Evolutionary conservation across 768 basidiomycete genomes (phyloP), one percentile per base, ranked within the genome.

Genomic region (Mycena amicta): DNA sequence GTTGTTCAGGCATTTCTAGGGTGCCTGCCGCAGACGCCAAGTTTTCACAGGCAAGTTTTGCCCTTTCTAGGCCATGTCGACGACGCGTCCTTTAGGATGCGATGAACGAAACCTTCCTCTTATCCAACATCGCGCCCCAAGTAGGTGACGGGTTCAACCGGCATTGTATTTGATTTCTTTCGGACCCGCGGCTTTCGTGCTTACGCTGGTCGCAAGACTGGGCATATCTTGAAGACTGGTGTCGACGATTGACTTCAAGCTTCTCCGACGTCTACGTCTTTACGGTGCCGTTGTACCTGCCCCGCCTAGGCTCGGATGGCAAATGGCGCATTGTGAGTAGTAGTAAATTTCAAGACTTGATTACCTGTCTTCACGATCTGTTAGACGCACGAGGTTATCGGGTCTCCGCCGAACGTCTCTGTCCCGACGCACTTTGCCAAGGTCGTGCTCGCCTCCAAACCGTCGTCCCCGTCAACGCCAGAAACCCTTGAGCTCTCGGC

Each of bases 401-500:
- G 97, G 0, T 83, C 82, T 18, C 93, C 94, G 12, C 93, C 95
- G 12, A 93, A 90, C 67, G 79, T 98, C 57, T 80, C 92, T 50
- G 97, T 99, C 18, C 97, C 97, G 1, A 98, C 97, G 4, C 97
- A 99, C 71, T 98, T 98, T 71, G 95, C 96, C 29, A 98, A 98
- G 72, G 95, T 98, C 29, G 87, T 98, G 23, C 78, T 98, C 52
- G 82, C 90, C 2, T 82, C 92, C 0, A 83, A 83, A 62, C 89
- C 92, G 0, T 78, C 83, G 25, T 92, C 90, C 1, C 89, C 91
- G 11, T 82, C 82, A 31, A 88, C 81, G 1, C 92, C 86, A 5
- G 77, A 90, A 53, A 70, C 87, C 15, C 78, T 81, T 4, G 94
- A 98, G 64, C 78, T 96, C 43, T 85, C 92, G 0, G 85, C 90